phyloP scores from a whole-genome alignment of 306 rosid genomes.

The Gastrolobium bilobum region DNA sequence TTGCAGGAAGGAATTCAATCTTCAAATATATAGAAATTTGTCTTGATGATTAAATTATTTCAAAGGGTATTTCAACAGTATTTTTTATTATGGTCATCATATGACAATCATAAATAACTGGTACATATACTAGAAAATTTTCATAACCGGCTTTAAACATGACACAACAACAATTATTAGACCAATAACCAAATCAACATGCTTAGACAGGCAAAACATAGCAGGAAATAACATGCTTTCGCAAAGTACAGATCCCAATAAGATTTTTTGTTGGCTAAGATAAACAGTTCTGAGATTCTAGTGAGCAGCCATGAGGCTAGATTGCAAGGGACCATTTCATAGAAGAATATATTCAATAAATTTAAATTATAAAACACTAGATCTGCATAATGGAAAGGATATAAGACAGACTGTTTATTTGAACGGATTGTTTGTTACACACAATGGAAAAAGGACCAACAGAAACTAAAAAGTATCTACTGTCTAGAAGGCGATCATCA shows the following conservation, averaged over 20 bases:
- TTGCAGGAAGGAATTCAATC: not conserved
- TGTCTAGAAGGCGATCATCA: not conserved
- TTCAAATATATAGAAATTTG: slow-evolving; percentile 12
- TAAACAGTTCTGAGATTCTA: slow-evolving; percentile 11
- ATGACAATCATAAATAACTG: not conserved
- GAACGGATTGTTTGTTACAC: slow-evolving; percentile 17
- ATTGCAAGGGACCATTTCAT: not conserved
- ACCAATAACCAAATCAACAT: slow-evolving; percentile 27
- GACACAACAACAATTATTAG: not conserved
- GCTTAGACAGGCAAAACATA: slow-evolving; percentile 6
- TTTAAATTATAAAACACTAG: not conserved
- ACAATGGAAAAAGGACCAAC: slow-evolving; percentile 1
- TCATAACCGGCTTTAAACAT: slow-evolving; percentile 14
- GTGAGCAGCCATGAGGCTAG: slow-evolving; percentile 19
- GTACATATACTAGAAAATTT: slow-evolving; percentile 15
- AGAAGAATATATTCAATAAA: slow-evolving; percentile 19
- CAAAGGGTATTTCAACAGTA: not conserved
- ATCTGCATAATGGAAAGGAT: not conserved
- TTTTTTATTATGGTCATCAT: slow-evolving; percentile 38
- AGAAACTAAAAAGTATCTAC: not conserved
- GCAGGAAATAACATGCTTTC: slow-evolving; percentile 3
- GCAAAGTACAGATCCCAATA: slow-evolving; percentile 18
- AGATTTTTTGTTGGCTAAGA: not conserved
- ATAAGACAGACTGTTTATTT: not conserved
- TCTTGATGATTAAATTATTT: not conserved